These are phyloP conservation scores for Raffaelea albimanens DNA, from an alignment of 2,329 filamentous ascomycete genomes.

Conservation along the genomic window DNA sequence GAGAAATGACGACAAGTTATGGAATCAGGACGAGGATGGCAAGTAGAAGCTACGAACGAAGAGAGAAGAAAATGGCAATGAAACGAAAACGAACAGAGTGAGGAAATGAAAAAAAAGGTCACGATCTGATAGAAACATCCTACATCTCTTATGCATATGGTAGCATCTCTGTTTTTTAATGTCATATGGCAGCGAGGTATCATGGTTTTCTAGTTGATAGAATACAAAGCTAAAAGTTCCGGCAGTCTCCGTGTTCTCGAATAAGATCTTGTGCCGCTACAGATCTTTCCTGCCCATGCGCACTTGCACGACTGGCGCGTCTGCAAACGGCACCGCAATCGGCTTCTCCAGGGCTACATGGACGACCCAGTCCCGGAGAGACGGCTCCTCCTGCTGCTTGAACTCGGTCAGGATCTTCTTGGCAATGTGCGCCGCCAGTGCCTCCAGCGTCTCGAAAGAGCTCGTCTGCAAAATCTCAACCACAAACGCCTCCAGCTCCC, in stretches of 20 bases:
- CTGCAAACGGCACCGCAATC: constrained; percentile 62
- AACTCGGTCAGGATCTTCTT: constrained; percentile 36
- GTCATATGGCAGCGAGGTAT: no score
- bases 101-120: no score
- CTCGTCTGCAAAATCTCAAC: constrained; percentile 50
- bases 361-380: constrained; percentile 37
- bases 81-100: no score
- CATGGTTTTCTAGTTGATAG: neutral
- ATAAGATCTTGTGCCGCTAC: neutral
- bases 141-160: no score
- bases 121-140: neutral
- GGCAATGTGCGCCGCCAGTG: constrained; percentile 41
- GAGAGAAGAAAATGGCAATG: no score
- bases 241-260: neutral
- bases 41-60: no score
- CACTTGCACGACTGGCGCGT: constrained; percentile 60
- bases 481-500: constrained; percentile 47
- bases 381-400: constrained; percentile 15
- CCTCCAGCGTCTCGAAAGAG: constrained; percentile 54
- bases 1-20: no score
- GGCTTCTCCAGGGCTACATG: constrained; percentile 61
- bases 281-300: constrained; percentile 11
- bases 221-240: neutral
- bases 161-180: neutral
- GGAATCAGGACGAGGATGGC: no score